phyloP scores from a whole-genome alignment of 805 yeast genomes.

The Yarrowia sp. region DNA sequence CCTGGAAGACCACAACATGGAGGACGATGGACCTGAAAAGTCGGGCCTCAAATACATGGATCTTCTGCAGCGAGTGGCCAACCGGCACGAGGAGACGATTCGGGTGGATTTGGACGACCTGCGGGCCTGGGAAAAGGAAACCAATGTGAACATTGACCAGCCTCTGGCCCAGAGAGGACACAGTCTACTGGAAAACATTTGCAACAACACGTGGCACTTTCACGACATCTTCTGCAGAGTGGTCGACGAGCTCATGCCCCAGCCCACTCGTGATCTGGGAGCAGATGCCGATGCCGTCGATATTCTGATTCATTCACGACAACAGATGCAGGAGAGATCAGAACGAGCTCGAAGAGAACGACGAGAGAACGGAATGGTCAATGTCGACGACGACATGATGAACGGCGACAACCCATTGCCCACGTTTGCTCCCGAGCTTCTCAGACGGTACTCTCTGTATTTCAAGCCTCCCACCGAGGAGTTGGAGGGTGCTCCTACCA shows the following conservation, averaged over 20 bases:
- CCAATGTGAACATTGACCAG: slow-evolving; percentile 49
- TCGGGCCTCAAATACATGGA: slow-evolving; percentile 68
- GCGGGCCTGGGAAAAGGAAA: slow-evolving; percentile 65
- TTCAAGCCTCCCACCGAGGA: slow-evolving; percentile 74
- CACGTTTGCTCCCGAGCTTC: slow-evolving; percentile 79
- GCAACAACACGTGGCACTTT: slow-evolving; percentile 78
- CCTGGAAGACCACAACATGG: slow-evolving; percentile 46
- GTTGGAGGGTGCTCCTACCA: slow-evolving; percentile 43
- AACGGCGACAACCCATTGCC: slow-evolving; percentile 41
- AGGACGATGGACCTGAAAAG: slow-evolving; percentile 29
- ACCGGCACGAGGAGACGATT: slow-evolving; percentile 75
- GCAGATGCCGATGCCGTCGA: slow-evolving; percentile 91
- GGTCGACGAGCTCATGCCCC: slow-evolving; percentile 84
- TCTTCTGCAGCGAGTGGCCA: slow-evolving; percentile 78
- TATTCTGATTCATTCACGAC: slow-evolving; percentile 89
- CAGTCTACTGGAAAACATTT: slow-evolving; percentile 63
- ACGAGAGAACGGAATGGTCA: slow-evolving; percentile 57
- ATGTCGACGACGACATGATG: slow-evolving; percentile 51
- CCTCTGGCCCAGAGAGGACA: slow-evolving; percentile 43
- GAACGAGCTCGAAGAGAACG: slow-evolving; percentile 52
- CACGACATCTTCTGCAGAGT: slow-evolving; percentile 76
- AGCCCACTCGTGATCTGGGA: slow-evolving; percentile 78
- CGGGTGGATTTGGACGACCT: slow-evolving; percentile 85
- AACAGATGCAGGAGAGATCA: slow-evolving; percentile 76
- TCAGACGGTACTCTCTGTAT: slow-evolving; percentile 85